Base-by-base conservation (phyloP, 2,329 filamentous ascomycete genomes). In the Talaromyces sp. region DNA sequence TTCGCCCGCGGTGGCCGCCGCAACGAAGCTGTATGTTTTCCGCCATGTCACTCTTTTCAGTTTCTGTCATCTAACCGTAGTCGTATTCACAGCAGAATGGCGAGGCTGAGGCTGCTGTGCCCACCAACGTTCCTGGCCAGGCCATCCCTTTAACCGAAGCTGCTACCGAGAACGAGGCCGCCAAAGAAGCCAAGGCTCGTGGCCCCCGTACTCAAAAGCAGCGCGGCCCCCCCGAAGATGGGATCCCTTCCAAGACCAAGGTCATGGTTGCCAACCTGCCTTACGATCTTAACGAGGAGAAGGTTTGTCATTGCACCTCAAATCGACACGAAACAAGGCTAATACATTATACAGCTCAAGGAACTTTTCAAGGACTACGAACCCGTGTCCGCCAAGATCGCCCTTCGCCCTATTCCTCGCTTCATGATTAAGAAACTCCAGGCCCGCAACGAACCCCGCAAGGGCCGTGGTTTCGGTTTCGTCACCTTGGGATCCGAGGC, bases 371-470 rank as follows among this genome's bases (percentile, higher is more conserved):
- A 88, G 76, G 91, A 88, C 69, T 99, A 97, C 85, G 86, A 93
- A 77, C 95, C 95, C 68, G 90, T 90, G 72, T 96, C 93, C 70
- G 94, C 95, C 80, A 99, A 98, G 89, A 98, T 99, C 77, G 95
- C 95, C 71, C 92, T 99, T 73, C 94, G 95, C 75, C 95, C 95
- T 61, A 99, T 99, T 72, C 95, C 95, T 73, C 93, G 94, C 75
- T 99, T 98, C 86, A 99, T 99, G 95, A 95, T 99, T 83, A 97
- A 97, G 90, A 99, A 99, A 88, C 92, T 99, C 69, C 93, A 97
- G 84, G 93, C 94, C 75, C 94, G 95, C 78, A 93, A 93, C 77
- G 95, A 99, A 85, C 89, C 94, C 75, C 95, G 95, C 85, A 99
- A 99, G 90, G 95, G 95, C 68, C 95, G 95, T 85, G 95, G 95